A percentile compares a stretch with the other conserved stretches of the same genome.
Evolutionary conservation across 441 rosid species (phyloP).

Genomic region (Populus hybrid): DNA sequence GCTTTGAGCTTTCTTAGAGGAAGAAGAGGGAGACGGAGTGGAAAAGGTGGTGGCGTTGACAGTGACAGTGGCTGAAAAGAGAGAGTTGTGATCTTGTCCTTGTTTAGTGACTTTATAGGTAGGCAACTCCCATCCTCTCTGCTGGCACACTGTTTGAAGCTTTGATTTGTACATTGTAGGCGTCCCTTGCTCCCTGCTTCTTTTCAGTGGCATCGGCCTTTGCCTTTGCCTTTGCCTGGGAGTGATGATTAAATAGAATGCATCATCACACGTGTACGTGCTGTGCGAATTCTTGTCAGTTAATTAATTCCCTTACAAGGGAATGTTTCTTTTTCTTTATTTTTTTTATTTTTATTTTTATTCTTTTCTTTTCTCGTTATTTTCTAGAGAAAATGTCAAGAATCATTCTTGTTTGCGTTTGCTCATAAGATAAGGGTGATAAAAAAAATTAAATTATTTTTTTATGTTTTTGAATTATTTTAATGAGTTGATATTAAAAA

Average conservation of each 20-base stretch:
- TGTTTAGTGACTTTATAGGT: slow-evolving; percentile 24
- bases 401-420: background rate
- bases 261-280: slow-evolving; percentile 28
- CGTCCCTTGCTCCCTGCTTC: slow-evolving; percentile 21
- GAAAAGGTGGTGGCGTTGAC: slow-evolving; percentile 35
- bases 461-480: no score
- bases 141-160: slow-evolving; percentile 54
- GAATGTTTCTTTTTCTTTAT: no score
- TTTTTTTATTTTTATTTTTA: no score
- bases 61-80: slow-evolving; percentile 41
- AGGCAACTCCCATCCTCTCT: slow-evolving; percentile 35
- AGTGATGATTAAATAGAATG: no score
- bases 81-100: slow-evolving; percentile 45
- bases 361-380: no score
- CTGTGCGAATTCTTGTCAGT: background rate
- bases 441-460: no score
- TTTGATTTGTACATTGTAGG: slow-evolving; percentile 47
- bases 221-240: background rate
- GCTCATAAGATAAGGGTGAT: no score
- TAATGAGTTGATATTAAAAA: no score
- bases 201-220: background rate
- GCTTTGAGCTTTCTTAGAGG: slow-evolving; percentile 52
- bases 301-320: no score
- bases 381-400: background rate
- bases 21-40: slow-evolving; percentile 7